These are phyloP conservation scores for Phallus indusiatus DNA, from an alignment of 768 basidiomycete species.

Conservation along the genomic window DNA sequence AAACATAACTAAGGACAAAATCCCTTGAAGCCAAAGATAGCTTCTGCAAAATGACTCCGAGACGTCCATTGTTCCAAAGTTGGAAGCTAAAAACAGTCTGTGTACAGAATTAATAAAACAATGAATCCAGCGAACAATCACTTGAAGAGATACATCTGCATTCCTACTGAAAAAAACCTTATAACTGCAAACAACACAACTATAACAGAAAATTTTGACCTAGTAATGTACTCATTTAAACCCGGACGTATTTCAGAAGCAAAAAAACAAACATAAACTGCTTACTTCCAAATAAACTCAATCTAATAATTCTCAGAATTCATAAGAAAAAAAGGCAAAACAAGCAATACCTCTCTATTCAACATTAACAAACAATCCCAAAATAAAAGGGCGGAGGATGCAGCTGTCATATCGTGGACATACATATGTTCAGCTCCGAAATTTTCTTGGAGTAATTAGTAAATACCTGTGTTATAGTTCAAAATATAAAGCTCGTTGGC, in stretches of 20 bases:
- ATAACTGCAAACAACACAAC: neutral
- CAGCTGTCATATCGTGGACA: neutral
- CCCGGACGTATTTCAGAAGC: too few relatives aligned
- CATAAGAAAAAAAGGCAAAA: too few relatives aligned
- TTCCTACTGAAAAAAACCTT: neutral
- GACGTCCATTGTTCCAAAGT: neutral
- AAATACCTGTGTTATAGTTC: neutral
- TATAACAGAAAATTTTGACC: neutral
- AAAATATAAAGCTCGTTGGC: neutral
- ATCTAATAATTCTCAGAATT: too few relatives aligned
- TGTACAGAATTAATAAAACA: too few relatives aligned
- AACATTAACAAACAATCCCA: neutral
- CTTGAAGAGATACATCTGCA: neutral
- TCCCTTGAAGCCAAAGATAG: neutral
- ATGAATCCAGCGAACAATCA: too few relatives aligned
- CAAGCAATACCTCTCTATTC: neutral
- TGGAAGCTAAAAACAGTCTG: neutral
- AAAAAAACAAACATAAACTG: too few relatives aligned
- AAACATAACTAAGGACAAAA: neutral
- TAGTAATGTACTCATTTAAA: neutral
- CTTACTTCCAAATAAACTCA: too few relatives aligned
- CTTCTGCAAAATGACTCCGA: neutral
- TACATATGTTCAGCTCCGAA: neutral
- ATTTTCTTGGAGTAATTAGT: neutral
- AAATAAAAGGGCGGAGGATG: neutral